Conservation (phyloP, 2,329 filamentous ascomycete species). For the Venturia asperata region DNA sequence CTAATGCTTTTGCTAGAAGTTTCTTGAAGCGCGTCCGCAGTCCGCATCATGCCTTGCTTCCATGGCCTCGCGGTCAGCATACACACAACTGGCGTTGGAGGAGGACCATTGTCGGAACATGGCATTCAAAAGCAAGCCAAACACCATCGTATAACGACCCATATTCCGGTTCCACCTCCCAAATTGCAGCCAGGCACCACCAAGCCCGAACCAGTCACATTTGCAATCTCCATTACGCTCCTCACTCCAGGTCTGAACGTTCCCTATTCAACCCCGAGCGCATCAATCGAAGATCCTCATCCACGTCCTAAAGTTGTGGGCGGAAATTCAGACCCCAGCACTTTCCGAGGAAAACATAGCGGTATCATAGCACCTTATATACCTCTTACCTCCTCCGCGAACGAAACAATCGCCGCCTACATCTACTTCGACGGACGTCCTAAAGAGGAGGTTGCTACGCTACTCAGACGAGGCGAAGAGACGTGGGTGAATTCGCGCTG, state of each 20-base stretch:
- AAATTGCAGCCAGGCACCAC: slow-evolving; percentile 60
- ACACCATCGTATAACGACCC: slow-evolving; percentile 87
- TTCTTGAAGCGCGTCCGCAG: not conserved
- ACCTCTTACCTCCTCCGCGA: slow-evolving; percentile 82
- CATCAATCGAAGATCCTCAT: slow-evolving; percentile 66
- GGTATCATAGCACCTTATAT: slow-evolving; percentile 73
- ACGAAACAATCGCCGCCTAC: slow-evolving; percentile 96
- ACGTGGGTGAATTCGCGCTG: slow-evolving; percentile 98
- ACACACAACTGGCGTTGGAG: slow-evolving; percentile 66
- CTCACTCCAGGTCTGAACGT: slow-evolving; percentile 82
- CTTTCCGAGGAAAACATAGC: slow-evolving; percentile 41
- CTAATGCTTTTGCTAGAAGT: not conserved
- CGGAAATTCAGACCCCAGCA: slow-evolving; percentile 39
- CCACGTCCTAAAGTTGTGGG: slow-evolving; percentile 79
- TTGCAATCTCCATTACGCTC: slow-evolving; percentile 96
- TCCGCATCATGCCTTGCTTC: slow-evolving; percentile 75
- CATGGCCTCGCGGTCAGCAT: slow-evolving; percentile 98
- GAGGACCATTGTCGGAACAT: slow-evolving; percentile 78
- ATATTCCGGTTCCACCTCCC: slow-evolving; percentile 90
- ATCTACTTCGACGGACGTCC: slow-evolving; percentile 95
- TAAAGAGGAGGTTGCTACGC: slow-evolving; percentile 94
- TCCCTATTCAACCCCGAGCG: slow-evolving; percentile 83
- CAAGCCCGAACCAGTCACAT: slow-evolving; percentile 81
- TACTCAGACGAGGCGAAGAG: slow-evolving; percentile 86
- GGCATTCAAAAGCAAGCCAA: slow-evolving; percentile 92